Percentiles rank a stretch among this genome's conserved stretches.
Evolutionary conservation across 495 filamentous ascomycete genomes (phyloP).

Genomic region (Penicillium mononematosum): DNA sequence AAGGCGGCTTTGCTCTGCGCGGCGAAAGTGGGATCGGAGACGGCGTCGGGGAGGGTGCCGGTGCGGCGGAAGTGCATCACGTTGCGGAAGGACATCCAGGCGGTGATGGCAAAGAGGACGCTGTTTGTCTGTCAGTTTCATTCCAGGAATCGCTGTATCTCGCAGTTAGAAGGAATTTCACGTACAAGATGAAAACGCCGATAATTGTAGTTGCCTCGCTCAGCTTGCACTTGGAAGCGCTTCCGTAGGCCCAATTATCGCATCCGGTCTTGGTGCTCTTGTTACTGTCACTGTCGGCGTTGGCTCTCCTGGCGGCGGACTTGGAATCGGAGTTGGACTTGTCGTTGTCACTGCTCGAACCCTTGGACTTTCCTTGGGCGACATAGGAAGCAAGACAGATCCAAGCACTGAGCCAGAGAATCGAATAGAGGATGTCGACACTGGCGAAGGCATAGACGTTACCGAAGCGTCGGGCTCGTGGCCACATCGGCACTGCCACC

Average conservation of each 20-base stretch:
- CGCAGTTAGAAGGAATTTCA: slow-evolving; percentile 14
- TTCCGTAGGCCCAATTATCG: slow-evolving; percentile 55
- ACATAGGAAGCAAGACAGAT: slow-evolving; percentile 73
- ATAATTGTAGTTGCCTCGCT: slow-evolving; percentile 78
- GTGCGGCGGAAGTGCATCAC: slow-evolving; percentile 75
- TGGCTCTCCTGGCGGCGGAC: slow-evolving; percentile 22
- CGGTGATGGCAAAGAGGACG: slow-evolving; percentile 70
- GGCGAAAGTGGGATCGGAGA: slow-evolving; percentile 51
- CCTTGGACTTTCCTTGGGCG: slow-evolving; percentile 37
- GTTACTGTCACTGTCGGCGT: slow-evolving; percentile 11
- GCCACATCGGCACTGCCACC: slow-evolving; percentile 77
- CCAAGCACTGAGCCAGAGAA: slow-evolving; percentile 86
- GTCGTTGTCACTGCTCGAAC: slow-evolving; percentile 16
- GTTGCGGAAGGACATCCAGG: slow-evolving; percentile 72
- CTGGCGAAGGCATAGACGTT: slow-evolving; percentile 79
- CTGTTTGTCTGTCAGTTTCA: slow-evolving; percentile 42
- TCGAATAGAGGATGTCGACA: slow-evolving; percentile 67
- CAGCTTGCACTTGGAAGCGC: slow-evolving; percentile 59
- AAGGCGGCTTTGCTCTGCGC: slow-evolving; percentile 51
- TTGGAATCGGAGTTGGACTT: slow-evolving; percentile 13
- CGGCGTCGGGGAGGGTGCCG: slow-evolving; percentile 69
- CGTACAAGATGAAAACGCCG: slow-evolving; percentile 79
- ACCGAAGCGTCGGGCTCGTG: slow-evolving; percentile 73
- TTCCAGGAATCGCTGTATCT: background rate
- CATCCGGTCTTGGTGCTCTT: slow-evolving; percentile 38